Base-by-base conservation (phyloP, 2,329 filamentous ascomycete genomes). In the Lasiodiplodia gonubiensis region DNA sequence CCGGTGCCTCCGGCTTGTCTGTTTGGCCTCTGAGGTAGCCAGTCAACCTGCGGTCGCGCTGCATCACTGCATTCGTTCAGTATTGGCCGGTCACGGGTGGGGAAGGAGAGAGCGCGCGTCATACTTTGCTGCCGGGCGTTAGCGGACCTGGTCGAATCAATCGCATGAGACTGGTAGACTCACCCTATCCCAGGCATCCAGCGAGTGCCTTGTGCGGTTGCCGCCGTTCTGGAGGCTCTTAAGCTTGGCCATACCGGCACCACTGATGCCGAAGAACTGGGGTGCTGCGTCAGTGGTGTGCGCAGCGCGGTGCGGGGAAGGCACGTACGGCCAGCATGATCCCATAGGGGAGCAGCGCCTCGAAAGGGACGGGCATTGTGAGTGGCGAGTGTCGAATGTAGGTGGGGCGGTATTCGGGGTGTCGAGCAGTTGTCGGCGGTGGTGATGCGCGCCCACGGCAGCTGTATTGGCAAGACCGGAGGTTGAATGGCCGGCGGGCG, bases 161-260 rank as follows among this genome's bases (percentile, higher is more conserved):
- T 46, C 12, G 35, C 33, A 4, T 10, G 23, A 25, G 46, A 30
- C 14, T 21, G 46, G 16, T 59, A 48, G 57, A 81, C 85, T 78
- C 79, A 89, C 88, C 80, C 82, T 87, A 75, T 90, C 88, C 88
- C 88, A 90, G 71, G 82, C 80, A 77, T 90, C 88, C 70, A 86
- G 78, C 70, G 85, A 86, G 77, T 86, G 86, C 75, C 88, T 82
- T 57, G 80, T 79, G 75, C 83, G 82, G 83, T 90, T 90, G 73
- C 86, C 85, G 70, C 88, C 87, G 74, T 89, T 90, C 74, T 86
- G 82, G 78, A 86, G 85, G 75, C 85, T 82, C 80, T 84, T 85
- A 74, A 88, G 80, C 71, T 84, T 83, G 68, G 83, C 83, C 70
- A 90, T 80, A 67, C 85, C 86, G 67, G 80, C 85, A 68, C 87